Percentiles rank a stretch among this genome's conserved stretches.
Evolutionary conservation across 2,329 filamentous ascomycete species (phyloP).

Genomic region (Celoporthe dispersa): DNA sequence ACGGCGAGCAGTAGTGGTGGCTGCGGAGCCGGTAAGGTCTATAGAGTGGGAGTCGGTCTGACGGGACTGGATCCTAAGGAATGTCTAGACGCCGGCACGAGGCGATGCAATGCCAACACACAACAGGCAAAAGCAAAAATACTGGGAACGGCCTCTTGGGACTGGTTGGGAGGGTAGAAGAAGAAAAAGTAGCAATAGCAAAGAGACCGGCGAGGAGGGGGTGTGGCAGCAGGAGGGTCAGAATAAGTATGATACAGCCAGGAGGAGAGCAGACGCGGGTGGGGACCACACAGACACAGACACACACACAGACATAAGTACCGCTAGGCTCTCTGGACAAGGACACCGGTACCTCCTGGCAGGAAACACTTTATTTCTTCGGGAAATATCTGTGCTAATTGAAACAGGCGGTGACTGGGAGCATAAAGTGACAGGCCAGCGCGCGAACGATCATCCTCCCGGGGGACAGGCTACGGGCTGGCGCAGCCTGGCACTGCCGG

Average conservation of each 20-base stretch:
- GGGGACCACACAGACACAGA: neutral
- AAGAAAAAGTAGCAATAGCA: constrained; percentile 9
- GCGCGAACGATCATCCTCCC: constrained; percentile 30
- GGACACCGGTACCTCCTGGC: constrained; percentile 26
- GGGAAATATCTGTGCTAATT: constrained; percentile 29
- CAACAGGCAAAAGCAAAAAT: constrained; percentile 26
- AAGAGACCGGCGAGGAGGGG: neutral
- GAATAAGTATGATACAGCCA: constrained; percentile 30
- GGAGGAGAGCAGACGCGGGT: constrained; percentile 21
- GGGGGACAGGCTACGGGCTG: constrained; percentile 28
- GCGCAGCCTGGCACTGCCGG: constrained; percentile 28
- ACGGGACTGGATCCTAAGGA: constrained; percentile 19
- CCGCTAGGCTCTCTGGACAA: constrained; percentile 23
- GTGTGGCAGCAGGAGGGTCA: constrained; percentile 17
- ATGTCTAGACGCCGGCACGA: constrained; percentile 28
- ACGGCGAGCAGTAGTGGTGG: constrained; percentile 9
- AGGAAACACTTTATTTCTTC: constrained; percentile 29
- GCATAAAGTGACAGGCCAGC: constrained; percentile 26
- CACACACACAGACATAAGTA: constrained; percentile 10
- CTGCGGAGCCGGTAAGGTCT: constrained; percentile 29
- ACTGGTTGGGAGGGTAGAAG: constrained; percentile 13
- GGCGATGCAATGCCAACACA: constrained; percentile 31
- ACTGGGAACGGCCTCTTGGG: constrained; percentile 23
- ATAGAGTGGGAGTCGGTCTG: constrained; percentile 24
- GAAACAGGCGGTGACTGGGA: constrained; percentile 32